Evolutionary conservation across 441 rosid species (phyloP), one percentile per base, ranked within the genome.

Genomic region (Omphalea diandra): DNA sequence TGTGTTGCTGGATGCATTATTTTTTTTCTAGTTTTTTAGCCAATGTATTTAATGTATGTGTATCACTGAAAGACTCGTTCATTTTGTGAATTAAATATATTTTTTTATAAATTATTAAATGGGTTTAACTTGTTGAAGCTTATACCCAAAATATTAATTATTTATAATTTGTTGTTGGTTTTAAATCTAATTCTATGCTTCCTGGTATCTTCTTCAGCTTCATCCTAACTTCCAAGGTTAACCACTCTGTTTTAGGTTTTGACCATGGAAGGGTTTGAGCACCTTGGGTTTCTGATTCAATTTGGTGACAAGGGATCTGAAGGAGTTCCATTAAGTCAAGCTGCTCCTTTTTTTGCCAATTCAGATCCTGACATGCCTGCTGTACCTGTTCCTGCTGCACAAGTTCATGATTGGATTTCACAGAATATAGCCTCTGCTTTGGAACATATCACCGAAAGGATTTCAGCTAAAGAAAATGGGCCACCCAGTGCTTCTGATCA

Each of bases 321-420:
- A 83, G 90, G 84, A 74, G 79, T 82, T 79, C 84, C 94, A 22
- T 73, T 96, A 80, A 88, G 93, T 81, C 94, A 91, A 83, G 88
- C 91, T 58, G 85, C 97, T 83, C 97, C 94, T 0, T 91, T 96
- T 86, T 96, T 93, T 43, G 97, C 97, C 65, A 93, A 93, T 83
- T 91, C 98, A 58, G 97, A 96, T 81, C 98, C 98, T 10, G 98
- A 90, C 83, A 96, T 90, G 97, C 99, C 98, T 46, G 97, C 98
- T 47, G 92, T 81, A 78, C 96, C 97, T 38, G 97, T 91, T 75
- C 88, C 98, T 69, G 91, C 91, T 46, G 69, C 88, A 50, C 97
- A 93, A 84, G 97, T 90, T 70, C 94, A 82, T 75, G 97, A 87
- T 63, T 96, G 99, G 99, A 86, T 96, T 79, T 77, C 87, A 55